Evolutionary conservation across 495 filamentous ascomycete species (phyloP).

Genomic region (Glarea lozoyensis): DNA sequence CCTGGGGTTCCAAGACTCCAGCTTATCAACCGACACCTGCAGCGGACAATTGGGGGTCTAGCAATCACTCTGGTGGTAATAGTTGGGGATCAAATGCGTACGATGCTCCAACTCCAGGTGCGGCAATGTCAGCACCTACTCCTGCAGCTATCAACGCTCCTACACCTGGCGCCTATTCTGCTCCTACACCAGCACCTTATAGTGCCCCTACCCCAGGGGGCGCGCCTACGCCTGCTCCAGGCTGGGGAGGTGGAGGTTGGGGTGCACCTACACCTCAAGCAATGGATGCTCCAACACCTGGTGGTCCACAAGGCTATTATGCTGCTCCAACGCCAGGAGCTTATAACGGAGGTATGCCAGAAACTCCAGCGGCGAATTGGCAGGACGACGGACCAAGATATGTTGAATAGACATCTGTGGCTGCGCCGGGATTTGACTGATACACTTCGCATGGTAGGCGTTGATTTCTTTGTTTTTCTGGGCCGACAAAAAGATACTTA

Average conservation of each 20-base stretch:
- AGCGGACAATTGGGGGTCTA: slow-evolving; percentile 19
- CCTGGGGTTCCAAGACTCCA: slow-evolving; percentile 69
- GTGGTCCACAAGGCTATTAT: slow-evolving; percentile 41
- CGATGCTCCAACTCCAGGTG: slow-evolving; percentile 60
- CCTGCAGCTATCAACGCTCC: slow-evolving; percentile 65
- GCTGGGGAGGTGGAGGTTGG: slow-evolving; percentile 34
- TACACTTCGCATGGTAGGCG: too few relatives aligned
- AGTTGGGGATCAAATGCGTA: slow-evolving; percentile 29
- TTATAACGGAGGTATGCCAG: slow-evolving; percentile 57
- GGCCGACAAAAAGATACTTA: too few relatives aligned
- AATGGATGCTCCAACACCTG: slow-evolving; percentile 52
- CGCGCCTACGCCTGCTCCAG: slow-evolving; percentile 23
- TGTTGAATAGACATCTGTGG: too few relatives aligned
- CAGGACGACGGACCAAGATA: slow-evolving; percentile 52
- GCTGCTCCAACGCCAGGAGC: slow-evolving; percentile 72
- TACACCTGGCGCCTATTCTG: slow-evolving; percentile 67
- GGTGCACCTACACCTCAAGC: slow-evolving; percentile 54
- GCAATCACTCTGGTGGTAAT: slow-evolving; percentile 39
- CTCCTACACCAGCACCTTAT: slow-evolving; percentile 45
- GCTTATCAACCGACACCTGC: slow-evolving; percentile 38
- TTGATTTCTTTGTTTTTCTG: too few relatives aligned
- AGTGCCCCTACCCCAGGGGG: slow-evolving; percentile 31
- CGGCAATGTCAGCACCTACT: slow-evolving; percentile 58
- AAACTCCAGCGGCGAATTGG: slow-evolving; percentile 65
- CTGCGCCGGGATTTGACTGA: too few relatives aligned